A percentile compares a stretch with the other conserved stretches of the same genome.
Conservation (phyloP, 352 stramenopile genomes). For the Phytophthora hybrid region DNA sequence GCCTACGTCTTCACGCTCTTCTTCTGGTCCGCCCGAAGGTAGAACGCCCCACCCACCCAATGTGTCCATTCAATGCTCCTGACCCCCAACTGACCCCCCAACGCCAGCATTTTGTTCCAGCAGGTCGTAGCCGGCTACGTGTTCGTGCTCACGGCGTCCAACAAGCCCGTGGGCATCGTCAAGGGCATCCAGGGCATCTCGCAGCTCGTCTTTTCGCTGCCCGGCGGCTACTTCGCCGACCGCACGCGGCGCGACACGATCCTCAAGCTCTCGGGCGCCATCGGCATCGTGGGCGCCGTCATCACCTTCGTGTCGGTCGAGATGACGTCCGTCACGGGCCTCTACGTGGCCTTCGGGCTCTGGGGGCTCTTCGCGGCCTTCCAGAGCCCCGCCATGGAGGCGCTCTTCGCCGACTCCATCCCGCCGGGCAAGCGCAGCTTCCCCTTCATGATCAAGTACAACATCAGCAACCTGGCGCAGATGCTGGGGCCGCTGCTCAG, state of each 20-base stretch:
- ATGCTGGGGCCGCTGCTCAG: constrained; percentile 62
- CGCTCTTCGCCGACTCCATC: constrained; percentile 81
- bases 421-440: constrained; percentile 69
- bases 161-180: constrained; percentile 81
- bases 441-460: constrained; percentile 88
- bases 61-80: constrained; percentile 6
- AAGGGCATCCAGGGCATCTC: constrained; percentile 87
- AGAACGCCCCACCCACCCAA: not conserved
- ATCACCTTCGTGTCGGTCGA: constrained; percentile 72
- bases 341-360: constrained; percentile 73
- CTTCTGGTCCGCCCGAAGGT: constrained; percentile 75
- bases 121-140: constrained; percentile 82
- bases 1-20: constrained; percentile 82
- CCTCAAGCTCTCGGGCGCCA: constrained; percentile 62
- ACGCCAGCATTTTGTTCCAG: constrained; percentile 74
- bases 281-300: constrained; percentile 54
- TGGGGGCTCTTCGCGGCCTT: constrained; percentile 79
- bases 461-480: constrained; percentile 75
- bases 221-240: constrained; percentile 74
- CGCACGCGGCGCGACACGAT: constrained; percentile 73
- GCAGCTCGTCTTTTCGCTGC: constrained; percentile 78
- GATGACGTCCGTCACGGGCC: constrained; percentile 45
- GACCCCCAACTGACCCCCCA: not conserved
- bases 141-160: constrained; percentile 78
- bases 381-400: constrained; percentile 75